Percentiles rank a stretch among this genome's conserved stretches.
Evolutionary conservation across 2,329 filamentous ascomycete genomes (phyloP).

Genomic region (Ciborinia camelliae): DNA sequence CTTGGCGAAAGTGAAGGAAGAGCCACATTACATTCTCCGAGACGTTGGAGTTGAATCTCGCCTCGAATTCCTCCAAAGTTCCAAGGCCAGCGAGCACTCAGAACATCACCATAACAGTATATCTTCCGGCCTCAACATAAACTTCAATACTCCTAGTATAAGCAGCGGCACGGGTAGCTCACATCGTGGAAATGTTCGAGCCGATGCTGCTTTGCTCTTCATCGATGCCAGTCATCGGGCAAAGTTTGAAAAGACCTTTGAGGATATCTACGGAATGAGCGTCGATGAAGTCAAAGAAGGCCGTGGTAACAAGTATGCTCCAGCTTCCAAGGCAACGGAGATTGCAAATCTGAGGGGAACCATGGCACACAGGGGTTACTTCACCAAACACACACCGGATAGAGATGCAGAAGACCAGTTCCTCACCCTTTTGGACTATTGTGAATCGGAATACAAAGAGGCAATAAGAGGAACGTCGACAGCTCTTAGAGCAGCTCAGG

Average conservation of each 20-base stretch:
- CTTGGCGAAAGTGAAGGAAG: not conserved
- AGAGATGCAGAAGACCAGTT: not conserved
- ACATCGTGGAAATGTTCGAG: not conserved
- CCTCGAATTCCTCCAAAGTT: not conserved
- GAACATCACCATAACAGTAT: not conserved
- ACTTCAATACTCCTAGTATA: too few species aligned
- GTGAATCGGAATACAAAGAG: not conserved
- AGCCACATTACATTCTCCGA: slow-evolving; percentile 5
- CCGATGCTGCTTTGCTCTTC: not conserved
- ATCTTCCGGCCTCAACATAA: not conserved
- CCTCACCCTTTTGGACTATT: not conserved
- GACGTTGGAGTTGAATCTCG: not conserved
- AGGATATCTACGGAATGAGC: not conserved
- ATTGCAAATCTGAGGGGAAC: not conserved
- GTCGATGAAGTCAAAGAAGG: not conserved
- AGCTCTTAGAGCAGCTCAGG: not conserved
- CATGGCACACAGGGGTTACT: not conserved
- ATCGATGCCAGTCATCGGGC: not conserved
- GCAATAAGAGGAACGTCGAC: not conserved
- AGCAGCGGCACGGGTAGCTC: too few species aligned
- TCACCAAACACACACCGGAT: not conserved
- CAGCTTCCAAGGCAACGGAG: not conserved
- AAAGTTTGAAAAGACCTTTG: not conserved
- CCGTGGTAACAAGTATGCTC: not conserved
- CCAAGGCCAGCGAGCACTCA: not conserved